Conservation (phyloP, 371 early-diverging fungal genomes). For the Nematocida minor region DNA sequence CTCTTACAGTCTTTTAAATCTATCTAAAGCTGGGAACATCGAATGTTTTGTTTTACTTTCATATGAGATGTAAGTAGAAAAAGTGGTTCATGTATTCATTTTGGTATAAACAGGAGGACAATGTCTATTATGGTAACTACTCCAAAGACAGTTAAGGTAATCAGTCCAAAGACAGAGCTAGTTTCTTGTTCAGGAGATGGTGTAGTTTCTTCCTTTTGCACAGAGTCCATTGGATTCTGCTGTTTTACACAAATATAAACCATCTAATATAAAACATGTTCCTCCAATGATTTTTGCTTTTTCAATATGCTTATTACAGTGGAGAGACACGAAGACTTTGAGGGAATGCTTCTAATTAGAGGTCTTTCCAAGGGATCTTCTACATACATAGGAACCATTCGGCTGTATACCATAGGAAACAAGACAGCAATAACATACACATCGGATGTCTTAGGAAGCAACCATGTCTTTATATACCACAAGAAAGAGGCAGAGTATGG, state of each 20-base stretch:
- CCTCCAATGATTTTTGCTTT: background rate
- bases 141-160: background rate
- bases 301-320: constrained; percentile 37
- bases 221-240: background rate
- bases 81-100: background rate
- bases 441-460: background rate
- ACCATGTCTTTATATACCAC: background rate
- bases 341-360: background rate
- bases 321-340: constrained; percentile 28
- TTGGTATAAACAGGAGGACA: background rate
- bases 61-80: too few species aligned
- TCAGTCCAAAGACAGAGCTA: background rate
- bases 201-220: background rate
- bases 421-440: constrained; percentile 28
- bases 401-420: background rate
- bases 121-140: background rate
- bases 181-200: background rate
- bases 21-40: too few species aligned
- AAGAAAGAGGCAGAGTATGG: background rate
- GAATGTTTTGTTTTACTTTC: too few species aligned
- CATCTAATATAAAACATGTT: background rate
- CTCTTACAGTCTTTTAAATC: too few species aligned
- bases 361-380: background rate
- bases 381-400: background rate
- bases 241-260: background rate